These are phyloP conservation scores for Theobroma cacao DNA, from an alignment of 345 rosid genomes.

Conservation along the genomic window DNA sequence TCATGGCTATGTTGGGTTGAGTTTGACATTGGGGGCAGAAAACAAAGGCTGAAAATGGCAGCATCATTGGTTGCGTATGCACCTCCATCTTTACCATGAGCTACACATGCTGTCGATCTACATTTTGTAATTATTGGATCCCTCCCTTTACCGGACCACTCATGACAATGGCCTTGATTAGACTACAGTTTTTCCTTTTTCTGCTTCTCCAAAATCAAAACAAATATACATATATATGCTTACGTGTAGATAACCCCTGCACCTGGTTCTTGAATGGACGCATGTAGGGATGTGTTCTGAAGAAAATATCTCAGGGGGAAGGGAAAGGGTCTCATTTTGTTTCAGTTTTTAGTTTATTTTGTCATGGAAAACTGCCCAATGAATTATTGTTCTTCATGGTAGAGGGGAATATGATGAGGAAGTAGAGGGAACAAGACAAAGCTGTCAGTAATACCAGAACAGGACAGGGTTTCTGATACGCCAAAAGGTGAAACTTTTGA, in stretches of 20 bases:
- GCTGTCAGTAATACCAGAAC: constrained; percentile 15
- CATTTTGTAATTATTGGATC: constrained; percentile 2
- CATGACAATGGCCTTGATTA: not conserved
- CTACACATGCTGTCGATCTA: constrained; percentile 5
- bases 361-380: not conserved
- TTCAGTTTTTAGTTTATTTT: constrained; percentile 1
- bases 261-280: no score
- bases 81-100: not conserved
- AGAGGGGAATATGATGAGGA: constrained; percentile 10
- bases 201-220: not conserved
- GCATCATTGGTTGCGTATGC: not conserved
- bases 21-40: not conserved
- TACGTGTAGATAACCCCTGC: no score
- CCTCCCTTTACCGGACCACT: not conserved
- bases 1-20: not conserved
- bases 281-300: no score
- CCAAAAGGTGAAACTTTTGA: not conserved
- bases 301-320: constrained; percentile 18
- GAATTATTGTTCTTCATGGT: not conserved
- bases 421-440: constrained; percentile 25
- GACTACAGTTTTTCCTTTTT: not conserved
- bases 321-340: not conserved
- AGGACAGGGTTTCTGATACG: not conserved
- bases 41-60: not conserved
- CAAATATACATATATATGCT: not conserved